A percentile compares a stretch with the other conserved stretches of the same genome.
Conservation (phyloP, 2,329 filamentous ascomycete species). For the Fusarium odoratissimum region DNA sequence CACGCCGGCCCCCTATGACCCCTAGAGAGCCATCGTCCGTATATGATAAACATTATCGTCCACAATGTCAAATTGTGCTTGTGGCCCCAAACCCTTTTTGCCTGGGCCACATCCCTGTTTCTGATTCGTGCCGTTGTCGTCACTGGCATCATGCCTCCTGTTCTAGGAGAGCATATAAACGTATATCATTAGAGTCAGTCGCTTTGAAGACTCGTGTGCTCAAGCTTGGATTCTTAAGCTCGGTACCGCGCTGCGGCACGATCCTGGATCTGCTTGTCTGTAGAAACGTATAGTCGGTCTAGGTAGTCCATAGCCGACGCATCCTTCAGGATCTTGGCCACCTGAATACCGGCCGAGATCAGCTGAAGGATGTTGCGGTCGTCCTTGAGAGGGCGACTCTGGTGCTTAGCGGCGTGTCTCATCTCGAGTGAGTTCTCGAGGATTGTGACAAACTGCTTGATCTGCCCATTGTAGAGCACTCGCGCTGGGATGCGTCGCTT, state of each 20-base stretch:
- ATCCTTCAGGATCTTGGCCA: slow-evolving; percentile 88
- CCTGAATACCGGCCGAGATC: slow-evolving; percentile 87
- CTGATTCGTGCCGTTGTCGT: slow-evolving; percentile 45
- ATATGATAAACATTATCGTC: slow-evolving; percentile 48
- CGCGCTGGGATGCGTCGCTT: slow-evolving; percentile 87
- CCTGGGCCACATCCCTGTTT: slow-evolving; percentile 41
- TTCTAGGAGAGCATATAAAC: slow-evolving; percentile 42
- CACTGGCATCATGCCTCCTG: slow-evolving; percentile 42
- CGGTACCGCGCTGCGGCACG: slow-evolving; percentile 57
- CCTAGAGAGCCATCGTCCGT: slow-evolving; percentile 30
- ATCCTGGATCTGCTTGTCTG: slow-evolving; percentile 82
- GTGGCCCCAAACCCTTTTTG: slow-evolving; percentile 19
- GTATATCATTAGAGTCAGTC: slow-evolving; percentile 46
- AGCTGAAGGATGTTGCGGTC: slow-evolving; percentile 89
- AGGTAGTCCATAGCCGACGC: slow-evolving; percentile 85
- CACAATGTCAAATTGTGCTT: slow-evolving; percentile 42
- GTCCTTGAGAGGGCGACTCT: slow-evolving; percentile 85
- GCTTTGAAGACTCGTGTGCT: slow-evolving; percentile 35
- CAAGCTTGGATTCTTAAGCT: slow-evolving; percentile 44
- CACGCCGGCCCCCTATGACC: slow-evolving; percentile 20
- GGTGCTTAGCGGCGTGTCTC: slow-evolving; percentile 85
- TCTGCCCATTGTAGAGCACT: slow-evolving; percentile 88
- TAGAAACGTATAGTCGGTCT: slow-evolving; percentile 83
- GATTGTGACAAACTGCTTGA: slow-evolving; percentile 90
- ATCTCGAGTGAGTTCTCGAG: slow-evolving; percentile 90